Base-by-base conservation (phyloP, 768 basidiomycete genomes). In the Mycena rosella region DNA sequence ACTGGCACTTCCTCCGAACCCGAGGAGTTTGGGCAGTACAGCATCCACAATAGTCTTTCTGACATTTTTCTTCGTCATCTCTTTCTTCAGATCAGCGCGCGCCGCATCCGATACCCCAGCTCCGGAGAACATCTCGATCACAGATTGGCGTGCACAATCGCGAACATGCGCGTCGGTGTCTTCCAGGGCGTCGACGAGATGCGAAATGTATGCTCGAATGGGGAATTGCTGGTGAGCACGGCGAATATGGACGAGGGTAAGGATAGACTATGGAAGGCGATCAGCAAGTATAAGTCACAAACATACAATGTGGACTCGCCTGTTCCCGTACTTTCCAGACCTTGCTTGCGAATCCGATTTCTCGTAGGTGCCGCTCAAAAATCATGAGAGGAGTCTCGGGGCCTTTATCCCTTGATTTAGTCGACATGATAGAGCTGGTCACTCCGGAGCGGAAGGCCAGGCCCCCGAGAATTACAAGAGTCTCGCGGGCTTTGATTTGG, bases 81-180 rank as follows among this genome's bases (percentile, higher is more conserved):
- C 92, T 75, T 95, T 96, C 85, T 98, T 98, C 60, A 99, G 84
- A 77, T 99, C 97, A 5, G 96, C 89, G 57, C 94, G 90, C 4
- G 98, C 98, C 10, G 89, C 90, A 75, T 96, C 92, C 3, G 91
- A 89, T 17, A 95, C 94, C 6, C 87, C 88, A 0, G 91, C 87
- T 18, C 94, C 93, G 1, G 94, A 90, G 75, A 98, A 97, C 60
- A 99, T 84, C 70, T 91, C 89, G 18, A 98, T 86, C 64, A 95
- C 87, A 1, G 94, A 90, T 72, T 88, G 86, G 54, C 91, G 88
- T 10, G 96, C 91, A 75, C 90, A 91, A 61, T 96, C 92, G 48
- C 98, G 91, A 58, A 99, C 98, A 72, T 89, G 88, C 22, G 92
- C 88, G 75, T 99, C 98, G 1, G 90, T 88, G 78, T 99, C 97